Evolutionary conservation across 495 filamentous ascomycete species (phyloP).

Genomic region (Achaetomiella virescens): DNA sequence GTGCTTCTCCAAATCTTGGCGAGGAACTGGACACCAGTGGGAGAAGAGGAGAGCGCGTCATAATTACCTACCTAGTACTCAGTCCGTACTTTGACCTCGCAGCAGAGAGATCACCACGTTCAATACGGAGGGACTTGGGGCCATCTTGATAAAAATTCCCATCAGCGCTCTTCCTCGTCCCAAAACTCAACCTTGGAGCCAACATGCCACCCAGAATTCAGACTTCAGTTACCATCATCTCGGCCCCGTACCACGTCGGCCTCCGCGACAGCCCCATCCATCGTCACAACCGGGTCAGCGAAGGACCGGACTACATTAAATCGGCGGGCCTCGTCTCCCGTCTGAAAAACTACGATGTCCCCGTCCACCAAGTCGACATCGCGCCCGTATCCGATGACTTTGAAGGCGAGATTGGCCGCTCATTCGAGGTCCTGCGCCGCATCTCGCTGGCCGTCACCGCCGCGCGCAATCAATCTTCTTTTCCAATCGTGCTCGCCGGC

Average conservation of each 20-base stretch:
- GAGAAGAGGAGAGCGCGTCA: no score
- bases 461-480: slow-evolving; percentile 2
- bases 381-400: slow-evolving; percentile 1
- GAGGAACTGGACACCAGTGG: no score
- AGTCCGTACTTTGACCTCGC: no score
- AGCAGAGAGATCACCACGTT: no score
- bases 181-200: no score
- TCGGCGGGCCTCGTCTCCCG: not conserved
- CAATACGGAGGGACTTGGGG: no score
- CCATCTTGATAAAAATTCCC: no score
- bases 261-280: slow-evolving; percentile 12
- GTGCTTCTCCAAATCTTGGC: no score
- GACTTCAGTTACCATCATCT: slow-evolving; percentile 10
- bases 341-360: not conserved
- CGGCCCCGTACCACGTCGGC: slow-evolving; percentile 13
- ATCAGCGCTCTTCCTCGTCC: no score
- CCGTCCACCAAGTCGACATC: not conserved
- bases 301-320: slow-evolving; percentile 7
- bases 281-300: slow-evolving; percentile 5
- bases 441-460: slow-evolving; percentile 4
- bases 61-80: no score
- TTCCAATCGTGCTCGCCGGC: slow-evolving; percentile 10
- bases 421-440: slow-evolving; percentile 13
- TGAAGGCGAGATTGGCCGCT: slow-evolving; percentile 12
- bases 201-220: not conserved